phyloP scores from a whole-genome alignment of 331 rosid species.

The Arachis monticola region DNA sequence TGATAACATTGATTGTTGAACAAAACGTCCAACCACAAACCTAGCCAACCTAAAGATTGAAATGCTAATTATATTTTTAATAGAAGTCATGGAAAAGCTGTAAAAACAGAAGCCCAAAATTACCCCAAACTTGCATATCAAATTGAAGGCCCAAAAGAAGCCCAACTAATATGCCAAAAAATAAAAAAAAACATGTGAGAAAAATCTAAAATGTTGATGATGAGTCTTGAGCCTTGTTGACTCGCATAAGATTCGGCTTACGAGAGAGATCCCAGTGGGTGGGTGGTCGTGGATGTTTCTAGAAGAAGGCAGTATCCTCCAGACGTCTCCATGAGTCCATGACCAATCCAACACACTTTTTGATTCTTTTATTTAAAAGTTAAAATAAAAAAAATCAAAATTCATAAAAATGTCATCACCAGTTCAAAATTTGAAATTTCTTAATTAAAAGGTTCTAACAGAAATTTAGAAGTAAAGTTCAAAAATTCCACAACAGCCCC shows the following conservation, averaged over 20 bases:
- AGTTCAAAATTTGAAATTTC: neutral
- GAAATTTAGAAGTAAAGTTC: neutral
- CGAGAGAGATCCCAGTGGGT: neutral
- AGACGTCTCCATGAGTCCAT: slow-evolving; percentile 41
- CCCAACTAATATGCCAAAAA: neutral
- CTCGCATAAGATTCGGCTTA: neutral
- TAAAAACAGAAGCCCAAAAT: neutral
- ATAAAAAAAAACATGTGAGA: neutral
- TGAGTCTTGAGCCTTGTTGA: neutral
- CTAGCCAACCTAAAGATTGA: too few species aligned
- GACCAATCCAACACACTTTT: slow-evolving; percentile 25
- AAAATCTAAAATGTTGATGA: neutral
- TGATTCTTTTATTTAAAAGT: neutral
- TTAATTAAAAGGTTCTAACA: neutral
- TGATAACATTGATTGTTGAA: too few species aligned
- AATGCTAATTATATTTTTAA: too few species aligned
- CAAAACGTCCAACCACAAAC: too few species aligned
- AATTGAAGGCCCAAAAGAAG: neutral
- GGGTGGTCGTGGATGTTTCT: slow-evolving; percentile 36
- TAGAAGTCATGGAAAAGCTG: too few species aligned
- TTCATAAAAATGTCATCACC: neutral
- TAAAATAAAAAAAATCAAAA: neutral
- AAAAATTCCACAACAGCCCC: slow-evolving; percentile 22
- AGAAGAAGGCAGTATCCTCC: slow-evolving; percentile 34
- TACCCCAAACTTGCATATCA: too few species aligned